These are phyloP conservation scores for Monosporascus cannonballus DNA, from an alignment of 2,329 filamentous ascomycete species.

Conservation along the genomic window DNA sequence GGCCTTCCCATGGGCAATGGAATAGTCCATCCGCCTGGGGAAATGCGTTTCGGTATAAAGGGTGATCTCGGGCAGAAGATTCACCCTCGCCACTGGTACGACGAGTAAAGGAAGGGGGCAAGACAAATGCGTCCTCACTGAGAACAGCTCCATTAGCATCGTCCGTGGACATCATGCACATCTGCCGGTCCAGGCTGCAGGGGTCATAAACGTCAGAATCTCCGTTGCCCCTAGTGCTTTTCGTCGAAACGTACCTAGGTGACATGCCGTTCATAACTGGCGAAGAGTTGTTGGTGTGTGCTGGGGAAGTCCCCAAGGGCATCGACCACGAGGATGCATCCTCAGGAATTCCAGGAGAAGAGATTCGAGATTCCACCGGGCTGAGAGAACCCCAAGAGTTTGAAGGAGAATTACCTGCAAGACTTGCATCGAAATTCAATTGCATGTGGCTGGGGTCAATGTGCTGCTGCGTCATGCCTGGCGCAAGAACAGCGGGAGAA, in stretches of 20 bases:
- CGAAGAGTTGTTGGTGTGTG: slow-evolving; percentile 42
- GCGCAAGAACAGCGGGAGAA: slow-evolving; percentile 32
- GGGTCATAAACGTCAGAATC: slow-evolving; percentile 25
- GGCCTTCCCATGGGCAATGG: slow-evolving; percentile 82
- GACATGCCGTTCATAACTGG: slow-evolving; percentile 44
- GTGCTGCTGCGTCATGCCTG: slow-evolving; percentile 44
- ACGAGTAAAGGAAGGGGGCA: slow-evolving; percentile 38
- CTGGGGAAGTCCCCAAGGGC: slow-evolving; percentile 34
- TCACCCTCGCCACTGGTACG: slow-evolving; percentile 48
- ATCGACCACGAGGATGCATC: slow-evolving; percentile 44
- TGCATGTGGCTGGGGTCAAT: slow-evolving; percentile 52
- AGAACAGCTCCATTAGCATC: slow-evolving; percentile 31
- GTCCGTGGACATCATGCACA: slow-evolving; percentile 31
- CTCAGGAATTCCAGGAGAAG: slow-evolving; percentile 43
- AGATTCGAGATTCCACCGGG: slow-evolving; percentile 45
- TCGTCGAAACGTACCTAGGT: slow-evolving; percentile 42
- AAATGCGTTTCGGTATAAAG: slow-evolving; percentile 61
- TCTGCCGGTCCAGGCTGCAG: slow-evolving; percentile 33
- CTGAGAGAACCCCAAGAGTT: slow-evolving; percentile 47
- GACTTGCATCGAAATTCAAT: slow-evolving; percentile 44
- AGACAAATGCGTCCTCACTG: slow-evolving; percentile 30
- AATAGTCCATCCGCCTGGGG: slow-evolving; percentile 73
- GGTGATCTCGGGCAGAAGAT: slow-evolving; percentile 55
- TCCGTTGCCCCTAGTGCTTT: not conserved
- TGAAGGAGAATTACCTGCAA: slow-evolving; percentile 44